Percentiles rank a stretch among this genome's conserved stretches.
phyloP scores from a whole-genome alignment of 805 yeast species.

The Brettanomyces bruxellensis region DNA sequence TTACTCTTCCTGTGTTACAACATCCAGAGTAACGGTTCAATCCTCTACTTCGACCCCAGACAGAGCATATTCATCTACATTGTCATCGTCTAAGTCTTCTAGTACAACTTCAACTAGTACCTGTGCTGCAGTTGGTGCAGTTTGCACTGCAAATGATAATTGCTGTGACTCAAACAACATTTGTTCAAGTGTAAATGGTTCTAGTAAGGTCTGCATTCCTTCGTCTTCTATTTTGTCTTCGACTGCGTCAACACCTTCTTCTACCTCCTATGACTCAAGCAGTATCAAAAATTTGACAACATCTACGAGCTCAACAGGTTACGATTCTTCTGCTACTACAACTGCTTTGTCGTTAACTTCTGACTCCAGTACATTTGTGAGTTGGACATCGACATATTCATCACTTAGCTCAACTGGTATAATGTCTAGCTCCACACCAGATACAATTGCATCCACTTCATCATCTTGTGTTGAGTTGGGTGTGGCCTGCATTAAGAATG shows the following conservation, averaged over 20 bases:
- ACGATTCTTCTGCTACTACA: too few species aligned
- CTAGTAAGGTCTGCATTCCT: conserved; percentile 2
- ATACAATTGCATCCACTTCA: neutral
- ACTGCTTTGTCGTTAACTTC: too few species aligned
- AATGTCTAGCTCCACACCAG: neutral
- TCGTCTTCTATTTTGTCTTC: conserved; percentile 2
- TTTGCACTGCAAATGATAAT: neutral
- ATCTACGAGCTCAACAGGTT: too few species aligned
- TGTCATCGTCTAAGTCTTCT: neutral
- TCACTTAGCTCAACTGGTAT: neutral
- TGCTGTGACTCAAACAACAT: neutral
- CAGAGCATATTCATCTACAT: neutral
- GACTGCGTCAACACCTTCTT: neutral
- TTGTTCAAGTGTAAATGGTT: neutral
- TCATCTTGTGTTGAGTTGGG: neutral
- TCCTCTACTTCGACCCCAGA: neutral
- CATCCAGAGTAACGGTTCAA: neutral
- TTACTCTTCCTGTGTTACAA: neutral
- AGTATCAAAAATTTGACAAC: too few species aligned
- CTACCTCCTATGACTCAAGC: neutral
- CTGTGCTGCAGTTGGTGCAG: neutral
- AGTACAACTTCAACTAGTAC: neutral
- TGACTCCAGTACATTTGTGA: too few species aligned
- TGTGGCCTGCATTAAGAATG: too few species aligned
- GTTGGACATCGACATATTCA: neutral